These are phyloP conservation scores for Sungouiella thailandica DNA, from an alignment of 805 yeast species.

Conservation along the genomic window DNA sequence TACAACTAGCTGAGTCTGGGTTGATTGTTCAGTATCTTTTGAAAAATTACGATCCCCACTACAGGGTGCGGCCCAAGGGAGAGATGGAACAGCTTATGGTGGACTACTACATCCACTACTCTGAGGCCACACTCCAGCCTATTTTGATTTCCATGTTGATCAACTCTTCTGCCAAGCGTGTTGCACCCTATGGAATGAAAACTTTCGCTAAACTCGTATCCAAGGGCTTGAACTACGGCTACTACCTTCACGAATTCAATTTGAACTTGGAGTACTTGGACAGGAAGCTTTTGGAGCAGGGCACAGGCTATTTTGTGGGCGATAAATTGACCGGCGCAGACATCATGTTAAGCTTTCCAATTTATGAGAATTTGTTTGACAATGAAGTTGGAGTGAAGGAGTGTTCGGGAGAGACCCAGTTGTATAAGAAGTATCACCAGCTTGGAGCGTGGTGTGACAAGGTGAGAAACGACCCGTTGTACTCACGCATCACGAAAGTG, in stretches of 20 bases:
- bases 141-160: constrained; percentile 33
- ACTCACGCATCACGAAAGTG: constrained; percentile 24
- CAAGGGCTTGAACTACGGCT: constrained; percentile 43
- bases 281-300: constrained; percentile 22
- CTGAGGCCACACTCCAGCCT: constrained; percentile 62
- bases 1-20: constrained; percentile 56
- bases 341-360: constrained; percentile 48
- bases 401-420: constrained; percentile 30
- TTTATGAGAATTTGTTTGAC: constrained; percentile 18
- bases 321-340: constrained; percentile 52
- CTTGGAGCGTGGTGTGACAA: constrained; percentile 35
- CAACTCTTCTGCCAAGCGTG: constrained; percentile 35
- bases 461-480: constrained; percentile 28
- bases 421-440: constrained; percentile 29
- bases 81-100: constrained; percentile 39
- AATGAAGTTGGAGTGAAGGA: constrained; percentile 32
- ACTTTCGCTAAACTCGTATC: constrained; percentile 40
- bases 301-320: constrained; percentile 43
- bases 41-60: constrained; percentile 41
- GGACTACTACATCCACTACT: constrained; percentile 49
- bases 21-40: constrained; percentile 50
- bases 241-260: constrained; percentile 44
- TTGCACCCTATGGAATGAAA: constrained; percentile 47
- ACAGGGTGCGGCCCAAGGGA: constrained; percentile 32
- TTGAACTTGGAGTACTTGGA: constrained; percentile 40